Evolutionary conservation across 441 rosid genomes (phyloP), one percentile per base, ranked within the genome.

Genomic region (Euphorbia schlechtendalii): DNA sequence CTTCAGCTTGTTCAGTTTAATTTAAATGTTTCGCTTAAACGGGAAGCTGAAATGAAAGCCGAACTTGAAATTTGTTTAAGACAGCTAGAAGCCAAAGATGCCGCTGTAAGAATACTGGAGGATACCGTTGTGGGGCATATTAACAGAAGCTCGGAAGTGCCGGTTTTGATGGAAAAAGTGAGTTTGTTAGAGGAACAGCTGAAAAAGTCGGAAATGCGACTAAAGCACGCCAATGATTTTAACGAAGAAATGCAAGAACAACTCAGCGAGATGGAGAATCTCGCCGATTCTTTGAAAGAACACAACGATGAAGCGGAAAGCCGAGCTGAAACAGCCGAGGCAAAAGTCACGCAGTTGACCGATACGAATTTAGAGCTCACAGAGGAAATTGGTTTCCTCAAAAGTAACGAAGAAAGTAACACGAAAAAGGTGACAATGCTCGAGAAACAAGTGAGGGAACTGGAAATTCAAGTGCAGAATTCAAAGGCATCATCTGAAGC

Each of bases 401-500:
- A 84, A 76, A 83, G 79, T 51, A 84, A 80, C 28, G 69, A 74
- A 55, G 87, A 81, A 45, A 79, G 78, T 24, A 79, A 73, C 73
- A 73, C 85, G 0, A 84, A 87, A 81, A 89, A 87, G 87, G 83
- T 81, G 63, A 81, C 77, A 60, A 61, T 81, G 13, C 92, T 94
- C 3, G 99, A 94, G 82, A 90, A 89, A 74, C 96, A 94, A 80
- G 32, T 85, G 56, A 81, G 95, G 67, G 92, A 90, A n/a, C 62
- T 72, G 36, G 96, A 89, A 74, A 79, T 81, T 72, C 93, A 86
- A 52, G 53, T 81, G 56, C 90, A 81, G 73, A 82, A 90, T 70
- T 78, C 88, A 41, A 90, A 82, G 77, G 93, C 77, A 32, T 86
- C 90, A 55, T 77, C 86, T 18, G 97, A 90, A 75, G 96, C 84